Base-by-base conservation (phyloP, 352 stramenopile species). In the Aphanomyces stellatus region DNA sequence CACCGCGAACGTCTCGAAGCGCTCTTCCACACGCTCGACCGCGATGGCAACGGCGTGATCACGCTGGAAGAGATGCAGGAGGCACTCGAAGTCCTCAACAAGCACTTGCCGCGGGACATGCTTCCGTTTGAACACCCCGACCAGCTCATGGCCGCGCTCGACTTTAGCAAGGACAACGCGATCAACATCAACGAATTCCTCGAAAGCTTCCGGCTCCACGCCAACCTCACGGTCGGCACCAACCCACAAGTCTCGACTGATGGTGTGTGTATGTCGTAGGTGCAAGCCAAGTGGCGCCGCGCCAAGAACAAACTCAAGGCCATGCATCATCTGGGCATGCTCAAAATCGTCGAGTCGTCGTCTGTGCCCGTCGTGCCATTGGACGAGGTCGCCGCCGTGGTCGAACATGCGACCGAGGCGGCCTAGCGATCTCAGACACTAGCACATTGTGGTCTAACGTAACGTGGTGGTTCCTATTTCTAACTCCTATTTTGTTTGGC, bases 181-280 rank as follows among this genome's bases (percentile, higher is more conserved):
- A 85, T 94, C 73, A 92, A 94, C 75, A 94, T 94, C 62, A 94
- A 94, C 70, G 85, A 94, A 77, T 94, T 94, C 69, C 88, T 94
- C 75, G 85, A 94, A 56, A 80, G 82, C 55, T 94, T 94, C 72
- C 82, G 85, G 27, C 86, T 94, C 57, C 90, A 91, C 49, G 85
- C 85, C 33, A 91, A 88, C 71, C 77, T 94, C 43, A 94, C 85
- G 22, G 81, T 48, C 25, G 19, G 19, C 7, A 5, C 15, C 49
- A 5, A 25, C 13, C 8, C 43, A 10, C 43, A 53, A 43, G 8
- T 17, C 17, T 8, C 17, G 37, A 43, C 37, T 17, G 8, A 17
- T 8, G 37, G 37, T 8, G 17, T 43, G 17, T 43, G 37, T 17
- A 17, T 17, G 8, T 17, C 17, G 42, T 51, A 51, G 42, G 25